Evolutionary conservation across 2,329 filamentous ascomycete species (phyloP), one percentile per base, ranked within the genome.

Genomic region (Pseudopithomyces chartarum): DNA sequence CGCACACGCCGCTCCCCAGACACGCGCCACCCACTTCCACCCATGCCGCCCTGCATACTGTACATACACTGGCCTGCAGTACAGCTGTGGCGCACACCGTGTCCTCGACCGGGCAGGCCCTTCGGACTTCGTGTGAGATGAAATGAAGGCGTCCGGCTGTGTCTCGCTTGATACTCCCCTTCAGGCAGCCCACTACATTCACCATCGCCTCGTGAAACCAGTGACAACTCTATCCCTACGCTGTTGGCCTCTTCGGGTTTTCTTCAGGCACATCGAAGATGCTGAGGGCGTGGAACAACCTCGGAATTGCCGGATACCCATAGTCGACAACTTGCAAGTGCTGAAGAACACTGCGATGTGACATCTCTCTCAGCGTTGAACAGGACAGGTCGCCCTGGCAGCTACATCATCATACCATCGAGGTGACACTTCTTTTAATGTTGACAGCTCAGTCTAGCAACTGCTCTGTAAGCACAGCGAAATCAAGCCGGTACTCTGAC

Each of bases 81-180:
- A 17, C 34, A 23, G 20, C 6, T 50, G 47, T 40, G 34, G 36
- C 47, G 36, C 29, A 20, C 20, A 50, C 47, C 34, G 7, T 12
- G 29, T 3, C 32, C 36, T 50, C 22, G 3, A 40, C 47, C 19
- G 34, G 47, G 22, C 47, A 29, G 47, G 48, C 38, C 23, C 36
- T 20, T 42, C 48, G 48, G 48, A 42, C 48, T 43, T 51, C n/a
- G 38, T 22, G n/a, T 3, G 13, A 22, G 11, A 19, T 42, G 38
- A 51, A 51, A 51, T 51, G 32, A 51, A 51, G 48, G 48, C 42
- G 10, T 29, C 22, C 19, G 48, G 48, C 48, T 42, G 48, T 40
- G 48, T 23, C 23, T 33, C 48, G 36, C 48, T 32, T 33, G 23
- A 17, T 10, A 13, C 17, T 43, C 48, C 48, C n/a, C 3, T 12